These are phyloP conservation scores for Botrytis byssoidea DNA, from an alignment of 2,329 filamentous ascomycete genomes.

Conservation along the genomic window DNA sequence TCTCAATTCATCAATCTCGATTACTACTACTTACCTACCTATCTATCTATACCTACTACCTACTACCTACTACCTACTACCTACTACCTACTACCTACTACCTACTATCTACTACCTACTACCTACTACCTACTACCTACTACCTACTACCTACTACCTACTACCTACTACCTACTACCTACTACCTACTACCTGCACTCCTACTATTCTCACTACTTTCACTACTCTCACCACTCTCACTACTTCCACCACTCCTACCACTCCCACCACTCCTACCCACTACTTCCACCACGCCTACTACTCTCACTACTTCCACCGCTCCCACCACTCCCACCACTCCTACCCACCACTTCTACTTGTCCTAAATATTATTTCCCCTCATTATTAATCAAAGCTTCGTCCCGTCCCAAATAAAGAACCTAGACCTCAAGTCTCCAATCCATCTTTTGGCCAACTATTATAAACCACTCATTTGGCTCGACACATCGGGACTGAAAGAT, in stretches of 20 bases:
- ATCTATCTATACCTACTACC: not conserved
- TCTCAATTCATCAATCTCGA: not conserved
- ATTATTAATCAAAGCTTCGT: constrained; percentile 3
- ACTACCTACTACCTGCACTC: too few relatives aligned
- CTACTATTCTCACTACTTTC: too few relatives aligned
- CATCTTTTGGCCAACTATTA: not conserved
- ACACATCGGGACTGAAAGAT: not conserved
- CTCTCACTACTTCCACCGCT: too few relatives aligned
- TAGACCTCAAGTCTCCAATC: not conserved
- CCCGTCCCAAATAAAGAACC: not conserved
- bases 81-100: too few relatives aligned
- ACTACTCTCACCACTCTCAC: too few relatives aligned
- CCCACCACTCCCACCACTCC: not conserved
- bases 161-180: too few relatives aligned
- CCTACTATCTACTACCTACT: too few relatives aligned
- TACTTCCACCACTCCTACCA: too few relatives aligned
- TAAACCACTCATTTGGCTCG: not conserved
- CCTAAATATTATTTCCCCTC: not conserved
- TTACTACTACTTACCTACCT: not conserved
- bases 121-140: too few relatives aligned
- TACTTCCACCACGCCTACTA: not conserved
- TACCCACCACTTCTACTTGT: not conserved
- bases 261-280: too few relatives aligned
- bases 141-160: too few relatives aligned
- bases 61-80: too few relatives aligned